Evolutionary conservation across 2,329 filamentous ascomycete genomes (phyloP).

Genomic region (Fusarium nodosum): DNA sequence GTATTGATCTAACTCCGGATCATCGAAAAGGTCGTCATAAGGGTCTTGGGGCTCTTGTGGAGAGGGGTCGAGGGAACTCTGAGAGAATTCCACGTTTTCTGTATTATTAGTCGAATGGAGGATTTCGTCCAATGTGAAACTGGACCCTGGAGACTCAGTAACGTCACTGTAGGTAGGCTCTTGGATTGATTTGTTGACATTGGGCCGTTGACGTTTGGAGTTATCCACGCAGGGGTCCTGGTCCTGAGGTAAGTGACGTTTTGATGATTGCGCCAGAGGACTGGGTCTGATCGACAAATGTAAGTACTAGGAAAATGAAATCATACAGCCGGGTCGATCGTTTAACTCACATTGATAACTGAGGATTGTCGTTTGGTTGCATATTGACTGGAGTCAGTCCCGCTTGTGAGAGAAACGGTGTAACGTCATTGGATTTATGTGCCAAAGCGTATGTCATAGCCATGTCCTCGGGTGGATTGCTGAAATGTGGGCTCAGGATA

Average conservation of each 20-base stretch:
- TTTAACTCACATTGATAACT: constrained; percentile 37
- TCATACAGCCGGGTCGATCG: constrained; percentile 31
- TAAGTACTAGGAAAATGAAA: constrained; percentile 37
- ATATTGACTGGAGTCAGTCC: constrained; percentile 37
- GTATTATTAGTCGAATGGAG: constrained; percentile 26
- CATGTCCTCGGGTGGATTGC: constrained; percentile 34
- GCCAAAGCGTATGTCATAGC: constrained; percentile 38
- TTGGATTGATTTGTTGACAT: constrained; percentile 25
- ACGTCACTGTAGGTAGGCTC: constrained; percentile 12
- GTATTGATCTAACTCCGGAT: constrained; percentile 36
- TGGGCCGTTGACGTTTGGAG: constrained; percentile 32
- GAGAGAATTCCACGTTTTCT: constrained; percentile 10
- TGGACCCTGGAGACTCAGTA: constrained; percentile 18
- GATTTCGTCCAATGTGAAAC: constrained; percentile 14
- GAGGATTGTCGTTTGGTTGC: constrained; percentile 33
- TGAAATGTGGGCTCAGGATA: constrained; percentile 36
- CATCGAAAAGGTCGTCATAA: constrained; percentile 33
- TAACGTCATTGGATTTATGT: constrained; percentile 42
- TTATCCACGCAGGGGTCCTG: constrained; percentile 17
- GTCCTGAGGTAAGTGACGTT: constrained; percentile 32
- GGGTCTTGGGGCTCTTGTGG: constrained; percentile 6
- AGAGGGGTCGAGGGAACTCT: constrained; percentile 12
- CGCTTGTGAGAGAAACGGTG: constrained; percentile 33
- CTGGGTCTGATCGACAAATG: constrained; percentile 34
- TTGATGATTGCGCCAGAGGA: constrained; percentile 25